Evolutionary conservation across 805 yeast genomes (phyloP).

Genomic region (Gaillardinia entomophila): DNA sequence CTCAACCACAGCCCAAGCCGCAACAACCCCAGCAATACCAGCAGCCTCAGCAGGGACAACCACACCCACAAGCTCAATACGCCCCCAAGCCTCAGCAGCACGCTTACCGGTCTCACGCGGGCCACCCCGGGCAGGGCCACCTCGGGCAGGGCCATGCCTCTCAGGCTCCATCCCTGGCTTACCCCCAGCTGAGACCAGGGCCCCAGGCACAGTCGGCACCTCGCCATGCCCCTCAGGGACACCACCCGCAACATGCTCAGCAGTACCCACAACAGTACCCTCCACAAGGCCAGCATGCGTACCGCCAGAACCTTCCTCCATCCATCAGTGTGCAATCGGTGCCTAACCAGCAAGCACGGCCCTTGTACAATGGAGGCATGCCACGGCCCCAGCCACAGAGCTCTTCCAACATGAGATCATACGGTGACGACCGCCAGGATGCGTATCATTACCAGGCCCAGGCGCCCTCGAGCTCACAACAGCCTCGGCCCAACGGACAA

Average conservation of each 20-base stretch:
- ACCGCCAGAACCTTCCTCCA: slow-evolving; percentile 2
- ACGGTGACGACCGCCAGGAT: slow-evolving; percentile 4
- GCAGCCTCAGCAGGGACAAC: not conserved
- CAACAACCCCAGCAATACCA: slow-evolving; percentile 2
- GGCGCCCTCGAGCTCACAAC: slow-evolving; percentile 1
- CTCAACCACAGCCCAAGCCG: not conserved
- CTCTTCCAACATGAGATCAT: slow-evolving; percentile 14
- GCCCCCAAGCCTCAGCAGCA: too few species aligned
- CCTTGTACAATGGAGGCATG: slow-evolving; percentile 1
- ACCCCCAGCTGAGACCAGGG: too few species aligned
- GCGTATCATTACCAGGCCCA: slow-evolving; percentile 9
- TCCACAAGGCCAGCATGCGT: slow-evolving; percentile 1
- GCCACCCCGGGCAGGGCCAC: too few species aligned
- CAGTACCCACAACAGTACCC: slow-evolving; percentile 9
- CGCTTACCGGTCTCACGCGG: too few species aligned
- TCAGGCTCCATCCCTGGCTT: not conserved
- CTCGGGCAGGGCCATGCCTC: too few species aligned
- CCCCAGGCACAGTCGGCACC: too few species aligned
- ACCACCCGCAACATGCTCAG: slow-evolving; percentile 8
- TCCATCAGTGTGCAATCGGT: slow-evolving; percentile 1
- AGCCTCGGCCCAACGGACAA: slow-evolving; percentile 2
- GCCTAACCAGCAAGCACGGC: not conserved
- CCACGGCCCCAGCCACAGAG: slow-evolving; percentile 9
- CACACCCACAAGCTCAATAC: not conserved
- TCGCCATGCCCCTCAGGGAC: slow-evolving; percentile 1